Base-by-base conservation (phyloP, 768 basidiomycete genomes). In the Suillus sp. region DNA sequence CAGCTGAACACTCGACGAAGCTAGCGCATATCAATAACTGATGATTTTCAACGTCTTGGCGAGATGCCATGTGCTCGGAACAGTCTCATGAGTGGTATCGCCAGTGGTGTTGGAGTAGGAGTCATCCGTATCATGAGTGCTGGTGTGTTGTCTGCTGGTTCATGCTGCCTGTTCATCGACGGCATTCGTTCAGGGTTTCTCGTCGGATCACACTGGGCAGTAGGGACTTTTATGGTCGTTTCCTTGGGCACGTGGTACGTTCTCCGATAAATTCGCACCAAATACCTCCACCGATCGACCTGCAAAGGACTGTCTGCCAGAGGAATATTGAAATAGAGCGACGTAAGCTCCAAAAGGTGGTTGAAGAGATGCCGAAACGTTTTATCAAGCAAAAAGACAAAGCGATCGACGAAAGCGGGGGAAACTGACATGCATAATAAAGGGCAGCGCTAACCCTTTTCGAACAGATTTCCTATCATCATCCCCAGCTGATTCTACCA, bases 11-110 rank as follows among this genome's bases (percentile, higher is more conserved):
- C 55, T 62, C n/a, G 63, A 64, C 64, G 50, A 79, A 79, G 78
- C 69, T 75, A 84, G 83, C 81, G 79, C 71, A 67, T 84, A 68
- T 81, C 80, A 27, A 59, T 80, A 18, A 68, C 67, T 62, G 79
- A 84, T 66, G 90, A 90, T 73, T 77, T 87, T 20, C 78, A 80
- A 65, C 82, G 85, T 71, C 81, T 93, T 56, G 80, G 81, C 58
- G 85, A 91, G 68, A 81, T 92, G 13, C 92, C 91, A 3, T 94
- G 92, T 70, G 90, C 88, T 55, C 81, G 93, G 42, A 89, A 84
- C 64, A 89, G 89, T 70, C 76, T 94, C 42, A 76, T 94, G 66
- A 84, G 82, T 59, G 92, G 92, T 16, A 93, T 94, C 67, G 89
- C 86, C n/a, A 86, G 89, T 62, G 92, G 92, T 16, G 82, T 81